Evolutionary conservation across 2,329 filamentous ascomycete genomes (phyloP), one percentile per base, ranked within the genome.

Genomic region (Elsinoe batatas): DNA sequence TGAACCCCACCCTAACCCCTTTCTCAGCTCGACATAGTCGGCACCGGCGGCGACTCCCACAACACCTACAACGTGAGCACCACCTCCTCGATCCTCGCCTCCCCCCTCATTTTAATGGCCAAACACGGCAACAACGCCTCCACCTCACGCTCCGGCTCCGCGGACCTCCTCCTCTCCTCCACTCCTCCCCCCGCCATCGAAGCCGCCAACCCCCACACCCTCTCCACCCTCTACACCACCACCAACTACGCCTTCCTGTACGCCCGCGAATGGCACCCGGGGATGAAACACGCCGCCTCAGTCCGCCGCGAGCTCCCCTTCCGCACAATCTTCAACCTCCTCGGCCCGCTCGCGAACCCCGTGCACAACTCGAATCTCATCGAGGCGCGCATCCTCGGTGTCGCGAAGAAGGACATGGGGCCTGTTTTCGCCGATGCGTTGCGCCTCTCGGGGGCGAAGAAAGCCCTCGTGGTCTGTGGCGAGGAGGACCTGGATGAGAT

Each of bases 41-140:
- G 93, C 63, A 98, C 93, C 6, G 93, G 93, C 62, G 93, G 93
- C 66, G 93, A 98, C 74, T 85, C 87, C 17, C 91, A 97, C 77
- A 89, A 95, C 71, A 98, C 93, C 33, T 98, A 95, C 82, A 98
- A 98, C 71, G 91, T 98, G 68, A 93, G 87, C 63, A 98, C 93
- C 3, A 95, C 93, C 5, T 83, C 93, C 2, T 95, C 90, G 15
- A 96, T 98, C 66, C 76, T 98, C 49, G 89, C 88, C 46, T 94
- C 90, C 5, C 83, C 90, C 3, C 76, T 94, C 26, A 80, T 98
- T 35, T 79, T 94, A 64, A 79, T 95, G 57, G 88, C 87, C 61
- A 98, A 98, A 74, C 93, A 98, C 73, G 93, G 93, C 61, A 98
- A 98, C 76, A 85, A 87, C 62, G 91, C 93, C 40, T 93, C 90